phyloP scores from a whole-genome alignment of 306 rosid genomes.

The Dicorynia guianensis region DNA sequence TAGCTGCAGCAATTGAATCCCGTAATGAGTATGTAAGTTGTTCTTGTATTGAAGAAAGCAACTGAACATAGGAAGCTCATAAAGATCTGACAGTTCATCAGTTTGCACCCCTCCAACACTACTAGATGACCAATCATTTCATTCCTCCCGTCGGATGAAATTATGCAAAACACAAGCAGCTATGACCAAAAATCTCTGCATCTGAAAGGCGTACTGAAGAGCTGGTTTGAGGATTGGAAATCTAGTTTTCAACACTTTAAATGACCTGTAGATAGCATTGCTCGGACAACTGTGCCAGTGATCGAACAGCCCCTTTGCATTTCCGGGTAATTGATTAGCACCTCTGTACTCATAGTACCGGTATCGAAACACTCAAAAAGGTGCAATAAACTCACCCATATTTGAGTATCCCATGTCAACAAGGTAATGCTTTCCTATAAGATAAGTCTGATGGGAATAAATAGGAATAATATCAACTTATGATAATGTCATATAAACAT shows the following conservation, averaged over 20 bases:
- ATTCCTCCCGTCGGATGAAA: slow-evolving; percentile 61
- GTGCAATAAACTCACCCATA: slow-evolving; percentile 76
- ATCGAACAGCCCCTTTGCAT: slow-evolving; percentile 78
- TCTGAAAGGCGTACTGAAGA: slow-evolving; percentile 83
- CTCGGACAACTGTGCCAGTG: slow-evolving; percentile 77
- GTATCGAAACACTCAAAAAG: slow-evolving; percentile 68
- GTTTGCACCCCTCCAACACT: slow-evolving; percentile 49
- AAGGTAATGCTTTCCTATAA: slow-evolving; percentile 79
- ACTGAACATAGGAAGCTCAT: slow-evolving; percentile 59
- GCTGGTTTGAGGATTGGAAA: slow-evolving; percentile 85
- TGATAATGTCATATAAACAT: slow-evolving; percentile 19
- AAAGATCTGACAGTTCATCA: slow-evolving; percentile 57
- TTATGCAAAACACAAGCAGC: slow-evolving; percentile 88
- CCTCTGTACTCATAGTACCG: slow-evolving; percentile 67
- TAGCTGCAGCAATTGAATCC: slow-evolving; percentile 67
- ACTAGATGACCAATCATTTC: slow-evolving; percentile 74
- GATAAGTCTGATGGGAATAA: slow-evolving; percentile 25
- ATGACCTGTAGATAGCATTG: slow-evolving; percentile 68
- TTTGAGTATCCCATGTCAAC: slow-evolving; percentile 73
- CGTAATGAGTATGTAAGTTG: slow-evolving; percentile 60
- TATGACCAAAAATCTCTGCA: slow-evolving; percentile 75
- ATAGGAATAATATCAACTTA: neutral
- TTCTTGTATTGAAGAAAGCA: slow-evolving; percentile 61
- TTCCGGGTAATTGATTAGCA: slow-evolving; percentile 76
- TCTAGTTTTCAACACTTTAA: slow-evolving; percentile 74